Conservation (phyloP, 176 grass and related monocot species). For the Triticum aestivum region DNA sequence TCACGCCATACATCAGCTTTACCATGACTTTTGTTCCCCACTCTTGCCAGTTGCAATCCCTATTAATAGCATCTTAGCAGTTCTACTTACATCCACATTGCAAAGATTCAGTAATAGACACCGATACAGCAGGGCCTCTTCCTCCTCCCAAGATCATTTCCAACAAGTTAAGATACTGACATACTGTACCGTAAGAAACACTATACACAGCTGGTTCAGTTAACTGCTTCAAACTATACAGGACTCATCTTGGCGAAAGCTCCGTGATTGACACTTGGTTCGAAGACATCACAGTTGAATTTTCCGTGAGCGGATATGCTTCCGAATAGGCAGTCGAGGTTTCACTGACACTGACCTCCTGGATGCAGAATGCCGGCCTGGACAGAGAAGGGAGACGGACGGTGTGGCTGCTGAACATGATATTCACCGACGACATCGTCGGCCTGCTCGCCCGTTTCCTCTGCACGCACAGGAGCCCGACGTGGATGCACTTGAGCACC, state of each 20-base stretch:
- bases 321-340: neutral
- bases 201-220: neutral
- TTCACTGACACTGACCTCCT: neutral
- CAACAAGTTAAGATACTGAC: neutral
- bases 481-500: conserved; percentile 45
- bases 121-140: neutral
- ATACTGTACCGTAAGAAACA: too few relatives aligned
- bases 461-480: conserved; percentile 68
- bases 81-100: neutral
- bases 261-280: conserved; percentile 37
- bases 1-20: neutral
- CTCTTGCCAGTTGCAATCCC: neutral
- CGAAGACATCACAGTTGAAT: conserved; percentile 1
- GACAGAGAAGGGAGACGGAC: conserved; percentile 35
- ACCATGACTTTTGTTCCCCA: neutral
- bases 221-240: neutral
- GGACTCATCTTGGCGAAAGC: conserved; percentile 36
- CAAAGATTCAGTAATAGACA: neutral
- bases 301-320: neutral
- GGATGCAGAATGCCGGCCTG: conserved; percentile 44
- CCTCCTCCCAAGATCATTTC: neutral
- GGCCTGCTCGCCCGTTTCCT: conserved; percentile 43
- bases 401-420: conserved; percentile 52
- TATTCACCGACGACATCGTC: conserved; percentile 41
- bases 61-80: neutral